Evolutionary conservation across 257 asterid species (phyloP).

Genomic region (Leptodermis oblonga): DNA sequence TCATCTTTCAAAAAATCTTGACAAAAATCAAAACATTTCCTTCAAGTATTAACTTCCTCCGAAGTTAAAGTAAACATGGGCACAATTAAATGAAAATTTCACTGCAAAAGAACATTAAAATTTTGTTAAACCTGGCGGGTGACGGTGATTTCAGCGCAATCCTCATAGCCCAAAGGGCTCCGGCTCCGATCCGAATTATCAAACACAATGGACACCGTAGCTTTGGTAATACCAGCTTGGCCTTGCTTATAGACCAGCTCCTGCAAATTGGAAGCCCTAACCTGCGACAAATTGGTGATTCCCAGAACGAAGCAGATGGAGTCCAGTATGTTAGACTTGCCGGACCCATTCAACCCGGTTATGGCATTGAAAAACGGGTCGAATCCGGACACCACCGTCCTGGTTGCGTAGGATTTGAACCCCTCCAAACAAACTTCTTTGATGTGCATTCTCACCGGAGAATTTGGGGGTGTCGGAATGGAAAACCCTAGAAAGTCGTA

Average conservation of each 20-base stretch:
- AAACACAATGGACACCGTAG: conserved; percentile 88
- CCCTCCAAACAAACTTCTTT: conserved; percentile 94
- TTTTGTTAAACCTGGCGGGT: conserved; percentile 67
- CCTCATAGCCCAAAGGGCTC: conserved; percentile 95
- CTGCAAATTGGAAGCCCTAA: conserved; percentile 96
- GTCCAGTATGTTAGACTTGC: conserved; percentile 94
- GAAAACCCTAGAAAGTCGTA: background rate
- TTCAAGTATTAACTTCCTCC: too few species aligned
- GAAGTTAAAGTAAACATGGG: background rate
- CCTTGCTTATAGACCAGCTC: conserved; percentile 99
- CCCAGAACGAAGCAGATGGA: conserved; percentile 97
- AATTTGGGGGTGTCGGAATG: background rate
- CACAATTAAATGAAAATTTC: background rate
- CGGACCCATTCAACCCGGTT: conserved; percentile 93
- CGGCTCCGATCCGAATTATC: conserved; percentile 80
- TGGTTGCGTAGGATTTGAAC: conserved; percentile 89
- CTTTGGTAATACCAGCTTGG: conserved; percentile 97
- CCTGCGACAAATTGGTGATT: conserved; percentile 96
- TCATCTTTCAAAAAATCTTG: background rate
- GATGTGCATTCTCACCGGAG: conserved; percentile 44
- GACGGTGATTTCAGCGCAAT: conserved; percentile 83
- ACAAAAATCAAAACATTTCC: background rate
- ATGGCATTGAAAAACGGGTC: conserved; percentile 95
- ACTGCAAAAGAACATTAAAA: background rate
- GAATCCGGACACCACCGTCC: conserved; percentile 90